These are phyloP conservation scores for Dissophora globulifera DNA, from an alignment of 192 early-diverging fungal species.

Conservation along the genomic window DNA sequence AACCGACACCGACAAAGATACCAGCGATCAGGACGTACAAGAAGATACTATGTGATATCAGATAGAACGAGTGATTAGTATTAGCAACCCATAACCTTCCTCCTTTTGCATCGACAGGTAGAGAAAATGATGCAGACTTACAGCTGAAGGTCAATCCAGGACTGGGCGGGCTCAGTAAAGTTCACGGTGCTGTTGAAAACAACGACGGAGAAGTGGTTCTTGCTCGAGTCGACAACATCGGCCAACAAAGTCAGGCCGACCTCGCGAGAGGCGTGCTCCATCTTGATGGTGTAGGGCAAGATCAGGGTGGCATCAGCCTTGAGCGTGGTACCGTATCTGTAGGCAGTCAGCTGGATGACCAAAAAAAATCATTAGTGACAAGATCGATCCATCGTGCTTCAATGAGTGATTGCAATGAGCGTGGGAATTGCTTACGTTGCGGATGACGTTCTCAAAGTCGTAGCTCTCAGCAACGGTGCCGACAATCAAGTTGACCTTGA, in stretches of 20 bases:
- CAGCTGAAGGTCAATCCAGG: conserved; percentile 50
- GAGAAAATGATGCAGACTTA: conserved; percentile 5
- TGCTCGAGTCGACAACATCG: conserved; percentile 45
- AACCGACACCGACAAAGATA: conserved; percentile 38
- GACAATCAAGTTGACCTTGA: conserved; percentile 48
- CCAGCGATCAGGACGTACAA: conserved; percentile 49
- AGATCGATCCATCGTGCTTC: background rate
- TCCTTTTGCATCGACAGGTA: background rate
- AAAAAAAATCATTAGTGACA: too few species aligned
- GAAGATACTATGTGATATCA: conserved; percentile 53
- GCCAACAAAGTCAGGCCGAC: conserved; percentile 50
- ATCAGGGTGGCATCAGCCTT: conserved; percentile 45
- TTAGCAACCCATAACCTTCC: too few species aligned
- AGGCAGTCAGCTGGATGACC: conserved; percentile 35
- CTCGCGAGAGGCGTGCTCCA: conserved; percentile 47
- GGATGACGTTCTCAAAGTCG: conserved; percentile 46
- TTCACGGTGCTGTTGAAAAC: conserved; percentile 50
- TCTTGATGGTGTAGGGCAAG: conserved; percentile 45
- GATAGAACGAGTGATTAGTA: too few species aligned
- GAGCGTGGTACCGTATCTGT: conserved; percentile 47
- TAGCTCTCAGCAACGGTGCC: conserved; percentile 36
- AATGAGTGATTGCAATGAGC: too few species aligned
- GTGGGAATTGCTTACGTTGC: conserved; percentile 38
- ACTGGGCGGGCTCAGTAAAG: conserved; percentile 47
- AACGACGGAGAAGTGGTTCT: conserved; percentile 49